phyloP scores from a whole-genome alignment of 1,139 yeast species.

The Diutina siamensis region DNA sequence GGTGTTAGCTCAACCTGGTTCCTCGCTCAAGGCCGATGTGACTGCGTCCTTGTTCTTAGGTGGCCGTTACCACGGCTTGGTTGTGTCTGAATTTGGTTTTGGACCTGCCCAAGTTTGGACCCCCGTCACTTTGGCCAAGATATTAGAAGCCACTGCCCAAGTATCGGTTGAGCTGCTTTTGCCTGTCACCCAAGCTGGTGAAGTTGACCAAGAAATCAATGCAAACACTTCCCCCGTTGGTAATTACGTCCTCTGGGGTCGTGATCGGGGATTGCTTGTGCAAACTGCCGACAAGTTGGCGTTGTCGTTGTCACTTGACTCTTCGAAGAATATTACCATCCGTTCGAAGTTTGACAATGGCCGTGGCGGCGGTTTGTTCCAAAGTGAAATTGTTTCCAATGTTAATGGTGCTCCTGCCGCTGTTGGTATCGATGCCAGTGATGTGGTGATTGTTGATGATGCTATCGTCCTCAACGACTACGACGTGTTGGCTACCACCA shows the following conservation, averaged over 20 bases:
- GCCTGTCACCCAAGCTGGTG: slow-evolving; percentile 7
- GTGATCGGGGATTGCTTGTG: slow-evolving; percentile 45
- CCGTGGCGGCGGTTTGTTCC: slow-evolving; percentile 50
- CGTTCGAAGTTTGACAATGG: slow-evolving; percentile 63
- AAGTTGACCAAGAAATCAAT: slow-evolving; percentile 14
- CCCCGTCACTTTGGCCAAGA: slow-evolving; percentile 38
- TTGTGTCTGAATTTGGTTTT: slow-evolving; percentile 41
- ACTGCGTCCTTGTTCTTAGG: slow-evolving; percentile 58
- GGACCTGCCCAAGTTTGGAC: slow-evolving; percentile 47
- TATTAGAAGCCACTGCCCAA: slow-evolving; percentile 33
- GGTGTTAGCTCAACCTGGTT: slow-evolving; percentile 45
- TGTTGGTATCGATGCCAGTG: slow-evolving; percentile 43
- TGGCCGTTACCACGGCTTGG: slow-evolving; percentile 27
- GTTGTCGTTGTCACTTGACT: slow-evolving; percentile 60
- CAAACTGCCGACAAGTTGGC: slow-evolving; percentile 58
- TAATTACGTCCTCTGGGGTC: slow-evolving; percentile 54
- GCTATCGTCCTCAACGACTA: slow-evolving; percentile 38
- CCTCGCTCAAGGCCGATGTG: slow-evolving; percentile 54
- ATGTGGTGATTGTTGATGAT: slow-evolving; percentile 55
- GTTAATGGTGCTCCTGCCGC: slow-evolving; percentile 14
- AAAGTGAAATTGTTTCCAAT: slow-evolving; percentile 45
- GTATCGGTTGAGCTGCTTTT: slow-evolving; percentile 20
- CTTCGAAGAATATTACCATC: slow-evolving; percentile 38
- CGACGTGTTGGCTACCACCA: slow-evolving; percentile 52
- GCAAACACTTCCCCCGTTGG: slow-evolving; percentile 37